Evolutionary conservation across 2,329 filamentous ascomycete species (phyloP).

Genomic region (Epichloe gansuensis): DNA sequence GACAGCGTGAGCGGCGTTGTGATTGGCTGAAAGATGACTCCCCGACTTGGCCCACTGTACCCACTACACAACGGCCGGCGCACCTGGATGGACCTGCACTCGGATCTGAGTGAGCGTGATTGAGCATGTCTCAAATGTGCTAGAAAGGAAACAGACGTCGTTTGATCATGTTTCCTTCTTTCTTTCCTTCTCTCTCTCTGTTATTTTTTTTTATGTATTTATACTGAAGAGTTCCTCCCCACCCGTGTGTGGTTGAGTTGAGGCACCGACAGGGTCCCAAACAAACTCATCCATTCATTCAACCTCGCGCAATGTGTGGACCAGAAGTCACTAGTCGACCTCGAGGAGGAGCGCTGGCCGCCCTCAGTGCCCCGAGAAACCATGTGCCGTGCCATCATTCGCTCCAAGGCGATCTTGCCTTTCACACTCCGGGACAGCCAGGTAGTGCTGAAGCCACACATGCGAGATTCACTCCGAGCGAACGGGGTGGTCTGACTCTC

Average conservation of each 20-base stretch:
- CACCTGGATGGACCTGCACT: slow-evolving; percentile 1
- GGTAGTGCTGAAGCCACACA: slow-evolving; percentile 28
- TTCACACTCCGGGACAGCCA: slow-evolving; percentile 29
- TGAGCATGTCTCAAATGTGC: slow-evolving; percentile 3
- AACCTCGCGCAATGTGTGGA: slow-evolving; percentile 30
- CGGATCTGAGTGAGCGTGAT: neutral
- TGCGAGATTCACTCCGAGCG: slow-evolving; percentile 25
- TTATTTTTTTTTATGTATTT: neutral
- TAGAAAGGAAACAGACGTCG: neutral
- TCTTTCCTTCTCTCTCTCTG: neutral
- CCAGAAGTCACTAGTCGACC: slow-evolving; percentile 28
- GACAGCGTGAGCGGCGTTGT: slow-evolving; percentile 9
- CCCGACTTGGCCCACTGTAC: neutral
- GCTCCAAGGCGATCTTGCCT: slow-evolving; percentile 27
- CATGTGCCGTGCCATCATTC: neutral
- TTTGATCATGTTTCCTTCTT: neutral
- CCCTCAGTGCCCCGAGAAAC: slow-evolving; percentile 22
- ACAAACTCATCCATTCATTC: neutral
- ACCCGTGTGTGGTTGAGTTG: neutral
- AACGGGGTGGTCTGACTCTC: slow-evolving; percentile 6
- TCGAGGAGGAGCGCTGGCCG: slow-evolving; percentile 33
- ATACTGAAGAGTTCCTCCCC: neutral
- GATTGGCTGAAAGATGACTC: slow-evolving; percentile 16
- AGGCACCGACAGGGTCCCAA: neutral
- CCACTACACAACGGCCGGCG: neutral